Conservation (phyloP, 805 yeast species). For the Yamadazyma olivae region DNA sequence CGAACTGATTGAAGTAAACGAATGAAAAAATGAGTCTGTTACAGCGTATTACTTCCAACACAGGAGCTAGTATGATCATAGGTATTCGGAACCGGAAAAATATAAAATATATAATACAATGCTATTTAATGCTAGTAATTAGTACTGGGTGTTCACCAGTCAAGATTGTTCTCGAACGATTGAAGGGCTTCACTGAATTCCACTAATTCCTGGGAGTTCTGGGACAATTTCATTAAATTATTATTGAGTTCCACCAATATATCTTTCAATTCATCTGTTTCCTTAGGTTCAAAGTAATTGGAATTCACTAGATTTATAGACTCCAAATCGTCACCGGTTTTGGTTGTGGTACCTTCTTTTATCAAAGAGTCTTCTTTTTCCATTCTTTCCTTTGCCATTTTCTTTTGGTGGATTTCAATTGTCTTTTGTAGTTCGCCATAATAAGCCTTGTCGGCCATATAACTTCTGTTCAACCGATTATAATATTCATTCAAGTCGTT, state of each 20-base stretch:
- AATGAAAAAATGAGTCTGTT: too few species aligned
- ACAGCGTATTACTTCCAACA: too few species aligned
- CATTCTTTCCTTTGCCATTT: slow-evolving; percentile 12
- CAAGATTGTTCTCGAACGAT: slow-evolving; percentile 14
- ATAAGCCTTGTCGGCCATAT: slow-evolving; percentile 31
- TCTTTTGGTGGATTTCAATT: slow-evolving; percentile 12
- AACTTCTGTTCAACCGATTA: slow-evolving; percentile 18
- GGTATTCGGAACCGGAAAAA: too few species aligned
- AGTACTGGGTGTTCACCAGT: too few species aligned
- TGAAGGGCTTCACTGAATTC: slow-evolving; percentile 19
- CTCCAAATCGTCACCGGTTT: neutral
- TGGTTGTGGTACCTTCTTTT: neutral
- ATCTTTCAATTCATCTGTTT: slow-evolving; percentile 7
- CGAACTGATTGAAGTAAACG: too few species aligned
- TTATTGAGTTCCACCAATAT: slow-evolving; percentile 5
- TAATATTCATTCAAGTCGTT: slow-evolving; percentile 27
- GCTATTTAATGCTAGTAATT: too few species aligned
- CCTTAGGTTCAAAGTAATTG: slow-evolving; percentile 2
- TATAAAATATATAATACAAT: too few species aligned
- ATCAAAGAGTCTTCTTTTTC: neutral
- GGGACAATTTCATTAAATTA: slow-evolving; percentile 2
- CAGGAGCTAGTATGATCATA: too few species aligned
- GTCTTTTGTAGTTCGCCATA: slow-evolving; percentile 27
- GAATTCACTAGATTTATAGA: neutral
- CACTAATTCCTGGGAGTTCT: slow-evolving; percentile 5